Conservation (phyloP, 2,329 filamentous ascomycete species). For the Sporothrix curviconia region DNA sequence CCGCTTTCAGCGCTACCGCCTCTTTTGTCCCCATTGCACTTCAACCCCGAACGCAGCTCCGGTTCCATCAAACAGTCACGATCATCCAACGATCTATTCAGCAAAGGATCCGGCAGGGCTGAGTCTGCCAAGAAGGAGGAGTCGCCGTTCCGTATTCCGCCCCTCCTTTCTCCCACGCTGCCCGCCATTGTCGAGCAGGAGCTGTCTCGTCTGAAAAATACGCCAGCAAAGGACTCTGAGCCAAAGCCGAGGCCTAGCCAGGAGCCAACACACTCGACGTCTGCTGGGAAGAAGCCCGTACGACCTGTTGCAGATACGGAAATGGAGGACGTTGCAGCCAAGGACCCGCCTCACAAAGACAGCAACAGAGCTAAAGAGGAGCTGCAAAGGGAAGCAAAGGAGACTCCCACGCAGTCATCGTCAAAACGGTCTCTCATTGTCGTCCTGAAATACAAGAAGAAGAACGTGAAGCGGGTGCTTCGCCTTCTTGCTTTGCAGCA, state of each 20-base stretch:
- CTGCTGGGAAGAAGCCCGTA: constrained; percentile 31
- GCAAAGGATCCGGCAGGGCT: background rate
- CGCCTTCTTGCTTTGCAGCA: constrained; percentile 41
- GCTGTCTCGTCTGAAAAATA: constrained; percentile 33
- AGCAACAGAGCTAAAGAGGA: constrained; percentile 20
- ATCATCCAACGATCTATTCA: background rate
- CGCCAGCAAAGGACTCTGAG: constrained; percentile 21
- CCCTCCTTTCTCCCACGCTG: constrained; percentile 50
- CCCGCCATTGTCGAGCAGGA: constrained; percentile 46
- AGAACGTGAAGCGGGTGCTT: constrained; percentile 37
- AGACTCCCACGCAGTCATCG: background rate
- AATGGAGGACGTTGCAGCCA: background rate
- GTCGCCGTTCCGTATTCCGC: constrained; percentile 36
- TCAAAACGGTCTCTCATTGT: constrained; percentile 31
- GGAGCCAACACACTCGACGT: constrained; percentile 29
- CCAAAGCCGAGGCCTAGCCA: constrained; percentile 21
- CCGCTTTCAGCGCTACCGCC: constrained; percentile 41
- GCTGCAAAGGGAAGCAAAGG: background rate
- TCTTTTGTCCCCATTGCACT: constrained; percentile 46
- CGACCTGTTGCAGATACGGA: constrained; percentile 13
- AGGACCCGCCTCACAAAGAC: constrained; percentile 7
- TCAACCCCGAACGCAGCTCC: constrained; percentile 26
- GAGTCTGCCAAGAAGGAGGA: constrained; percentile 32
- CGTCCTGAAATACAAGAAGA: constrained; percentile 43
- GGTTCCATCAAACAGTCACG: background rate